Evolutionary conservation across 768 basidiomycete genomes (phyloP).

Genomic region (Psilocybe cubensis): DNA sequence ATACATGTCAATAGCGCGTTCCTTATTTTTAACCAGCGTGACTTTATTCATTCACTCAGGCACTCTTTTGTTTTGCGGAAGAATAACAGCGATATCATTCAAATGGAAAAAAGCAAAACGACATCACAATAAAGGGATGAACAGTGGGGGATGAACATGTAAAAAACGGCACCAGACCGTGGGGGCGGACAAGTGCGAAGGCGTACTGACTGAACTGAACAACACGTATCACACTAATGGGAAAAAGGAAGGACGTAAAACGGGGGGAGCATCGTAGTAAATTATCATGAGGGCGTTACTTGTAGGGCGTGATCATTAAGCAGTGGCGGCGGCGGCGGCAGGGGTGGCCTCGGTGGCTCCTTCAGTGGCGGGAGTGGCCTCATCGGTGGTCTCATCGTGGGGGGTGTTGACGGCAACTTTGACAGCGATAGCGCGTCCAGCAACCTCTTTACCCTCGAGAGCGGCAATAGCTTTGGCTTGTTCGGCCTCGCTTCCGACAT

Average conservation of each 20-base stretch:
- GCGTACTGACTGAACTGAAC: constrained; percentile 21
- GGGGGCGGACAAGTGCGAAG: constrained; percentile 30
- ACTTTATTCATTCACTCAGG: constrained; percentile 1
- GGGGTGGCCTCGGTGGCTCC: constrained; percentile 28
- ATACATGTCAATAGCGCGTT: constrained; percentile 19
- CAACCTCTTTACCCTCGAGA: constrained; percentile 87
- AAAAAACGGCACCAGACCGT: constrained; percentile 53
- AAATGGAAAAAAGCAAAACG: constrained; percentile 23
- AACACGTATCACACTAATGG: constrained; percentile 23
- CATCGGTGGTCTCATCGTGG: constrained; percentile 55
- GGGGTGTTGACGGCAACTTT: constrained; percentile 93
- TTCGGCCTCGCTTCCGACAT: constrained; percentile 86
- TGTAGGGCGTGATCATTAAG: constrained; percentile 27
- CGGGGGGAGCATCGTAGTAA: constrained; percentile 21
- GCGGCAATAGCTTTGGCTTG: constrained; percentile 90
- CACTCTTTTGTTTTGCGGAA: neutral
- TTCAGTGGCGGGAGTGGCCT: constrained; percentile 27
- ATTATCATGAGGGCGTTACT: constrained; percentile 25
- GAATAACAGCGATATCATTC: constrained; percentile 30
- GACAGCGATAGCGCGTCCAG: constrained; percentile 85
- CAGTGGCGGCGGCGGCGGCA: constrained; percentile 24
- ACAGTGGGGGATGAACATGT: constrained; percentile 22
- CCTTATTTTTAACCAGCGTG: constrained; percentile 10
- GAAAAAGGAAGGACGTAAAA: constrained; percentile 23
- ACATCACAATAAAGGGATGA: constrained; percentile 31